Evolutionary conservation across 768 basidiomycete species (phyloP), one percentile per base, ranked within the genome.

Genomic region (Lepiota subincarnata): DNA sequence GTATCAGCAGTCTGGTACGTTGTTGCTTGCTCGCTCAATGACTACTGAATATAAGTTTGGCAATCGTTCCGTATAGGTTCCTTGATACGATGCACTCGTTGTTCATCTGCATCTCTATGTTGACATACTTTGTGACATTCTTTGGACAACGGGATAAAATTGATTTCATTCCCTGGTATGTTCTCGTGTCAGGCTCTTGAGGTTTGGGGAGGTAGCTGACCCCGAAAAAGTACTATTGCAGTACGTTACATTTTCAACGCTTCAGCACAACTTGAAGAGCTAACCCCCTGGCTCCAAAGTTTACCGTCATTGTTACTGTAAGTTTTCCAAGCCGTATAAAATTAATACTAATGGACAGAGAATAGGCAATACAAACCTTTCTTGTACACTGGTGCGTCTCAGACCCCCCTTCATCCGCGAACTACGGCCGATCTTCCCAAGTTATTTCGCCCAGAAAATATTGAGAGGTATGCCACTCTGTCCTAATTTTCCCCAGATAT

Each of bases 321-420:
- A 22, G 66, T 44, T 18, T n/a, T 19, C 31, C 8, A 16, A 13
- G 20, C n/a, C 11, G 18, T 26, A 20, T n/a, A 14, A 36, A 5
- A 6, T 12, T 24, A 44, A 18, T 7, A 20, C 34, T 24, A 20
- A 20, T 22, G 14, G 0, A 14, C 8, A 4, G 43, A 1, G 16
- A 6, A 1, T 39, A 74, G 77, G 78, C 77, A 0, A 59, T 75
- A 22, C 64, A 78, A 26, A 80, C 78, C 0, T 73, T 79, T 47
- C 66, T 79, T 20, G 78, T 81, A 4, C 79, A 81, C 54, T 75
- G 78, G 77, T 79, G 55, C 26, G 70, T 48, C n/a, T 12, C 41
- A 38, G 35, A 20, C 24, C 8, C 3, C 34, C 7, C 16, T 12
- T n/a, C 36, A 19, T 7, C 19, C 11, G 12, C 24, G 35, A n/a